These are phyloP conservation scores for Bocquillonia castaneifolia DNA, from an alignment of 441 rosid species.

Conservation along the genomic window DNA sequence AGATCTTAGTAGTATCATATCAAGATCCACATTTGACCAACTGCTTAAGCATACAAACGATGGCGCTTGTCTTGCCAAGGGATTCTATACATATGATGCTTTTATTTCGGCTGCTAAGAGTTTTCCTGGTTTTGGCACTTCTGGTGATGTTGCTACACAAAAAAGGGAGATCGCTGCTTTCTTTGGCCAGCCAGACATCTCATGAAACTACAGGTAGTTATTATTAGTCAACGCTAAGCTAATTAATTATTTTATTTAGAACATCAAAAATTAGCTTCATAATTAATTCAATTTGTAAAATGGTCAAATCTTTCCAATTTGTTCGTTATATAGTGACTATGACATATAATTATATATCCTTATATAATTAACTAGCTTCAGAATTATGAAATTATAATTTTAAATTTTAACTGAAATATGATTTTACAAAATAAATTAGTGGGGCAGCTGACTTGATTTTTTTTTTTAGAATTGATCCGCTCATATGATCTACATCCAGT, in stretches of 20 bases:
- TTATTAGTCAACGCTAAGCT: background rate
- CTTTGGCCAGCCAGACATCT: slow-evolving; percentile 61
- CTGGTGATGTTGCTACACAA: slow-evolving; percentile 36
- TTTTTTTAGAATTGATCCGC: no score
- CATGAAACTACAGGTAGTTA: slow-evolving; percentile 47
- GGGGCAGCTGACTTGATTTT: no score
- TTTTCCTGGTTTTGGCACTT: slow-evolving; percentile 42
- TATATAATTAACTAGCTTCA: no score
- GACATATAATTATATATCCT: no score
- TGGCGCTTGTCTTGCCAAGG: slow-evolving; percentile 35
- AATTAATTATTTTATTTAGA: background rate
- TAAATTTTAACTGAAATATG: no score
- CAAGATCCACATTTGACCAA: slow-evolving; percentile 33
- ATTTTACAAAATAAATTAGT: no score
- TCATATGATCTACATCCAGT: no score
- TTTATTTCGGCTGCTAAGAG: slow-evolving; percentile 45
- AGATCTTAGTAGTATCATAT: slow-evolving; percentile 29
- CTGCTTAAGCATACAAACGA: slow-evolving; percentile 51
- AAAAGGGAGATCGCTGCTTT: slow-evolving; percentile 60
- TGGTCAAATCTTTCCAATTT: no score
- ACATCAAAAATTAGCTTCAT: background rate
- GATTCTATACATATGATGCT: slow-evolving; percentile 55
- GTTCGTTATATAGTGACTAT: no score
- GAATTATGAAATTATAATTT: no score
- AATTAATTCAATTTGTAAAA: no score